Percentiles rank a stretch among this genome's conserved stretches.
These are phyloP conservation scores for Kodamaea sp. DNA, from an alignment of 1,139 yeast genomes.

Conservation along the genomic window DNA sequence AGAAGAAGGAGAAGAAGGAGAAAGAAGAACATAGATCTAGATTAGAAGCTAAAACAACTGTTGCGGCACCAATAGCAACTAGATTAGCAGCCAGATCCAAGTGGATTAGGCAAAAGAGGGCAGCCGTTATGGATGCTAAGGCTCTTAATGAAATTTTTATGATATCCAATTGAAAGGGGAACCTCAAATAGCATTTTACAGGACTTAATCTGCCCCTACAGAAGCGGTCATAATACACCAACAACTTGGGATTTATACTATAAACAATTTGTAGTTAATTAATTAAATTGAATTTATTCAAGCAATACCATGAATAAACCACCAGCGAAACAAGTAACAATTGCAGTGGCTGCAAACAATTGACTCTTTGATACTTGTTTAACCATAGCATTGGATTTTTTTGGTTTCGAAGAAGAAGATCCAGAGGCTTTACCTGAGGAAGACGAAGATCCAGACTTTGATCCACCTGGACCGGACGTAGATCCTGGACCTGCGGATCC, in stretches of 20 bases:
- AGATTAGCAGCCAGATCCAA: slow-evolving; percentile 77
- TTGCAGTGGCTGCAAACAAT: slow-evolving; percentile 28
- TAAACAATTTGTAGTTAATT: neutral
- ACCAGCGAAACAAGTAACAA: slow-evolving; percentile 36
- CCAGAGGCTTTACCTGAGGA: slow-evolving; percentile 21
- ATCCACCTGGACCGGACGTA: slow-evolving; percentile 10
- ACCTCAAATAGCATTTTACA: no score
- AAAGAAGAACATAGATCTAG: slow-evolving; percentile 10
- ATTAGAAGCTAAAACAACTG: slow-evolving; percentile 7
- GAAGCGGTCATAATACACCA: neutral
- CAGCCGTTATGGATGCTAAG: slow-evolving; percentile 84
- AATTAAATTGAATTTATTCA: slow-evolving; percentile 14
- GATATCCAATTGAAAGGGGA: slow-evolving; percentile 46
- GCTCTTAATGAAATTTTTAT: slow-evolving; percentile 90
- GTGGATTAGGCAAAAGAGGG: slow-evolving; percentile 85
- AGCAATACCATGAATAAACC: slow-evolving; percentile 36
- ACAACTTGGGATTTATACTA: neutral
- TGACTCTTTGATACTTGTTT: slow-evolving; percentile 28
- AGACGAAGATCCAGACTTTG: slow-evolving; percentile 18
- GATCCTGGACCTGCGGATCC: slow-evolving; percentile 19
- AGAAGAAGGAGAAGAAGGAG: slow-evolving; percentile 28
- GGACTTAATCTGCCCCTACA: no score
- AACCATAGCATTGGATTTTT: slow-evolving; percentile 21
- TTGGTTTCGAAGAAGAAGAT: slow-evolving; percentile 19
- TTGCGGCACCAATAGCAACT: slow-evolving; percentile 42